These are phyloP conservation scores for Rosellinia necatrix DNA, from an alignment of 2,329 filamentous ascomycete genomes.

Conservation along the genomic window DNA sequence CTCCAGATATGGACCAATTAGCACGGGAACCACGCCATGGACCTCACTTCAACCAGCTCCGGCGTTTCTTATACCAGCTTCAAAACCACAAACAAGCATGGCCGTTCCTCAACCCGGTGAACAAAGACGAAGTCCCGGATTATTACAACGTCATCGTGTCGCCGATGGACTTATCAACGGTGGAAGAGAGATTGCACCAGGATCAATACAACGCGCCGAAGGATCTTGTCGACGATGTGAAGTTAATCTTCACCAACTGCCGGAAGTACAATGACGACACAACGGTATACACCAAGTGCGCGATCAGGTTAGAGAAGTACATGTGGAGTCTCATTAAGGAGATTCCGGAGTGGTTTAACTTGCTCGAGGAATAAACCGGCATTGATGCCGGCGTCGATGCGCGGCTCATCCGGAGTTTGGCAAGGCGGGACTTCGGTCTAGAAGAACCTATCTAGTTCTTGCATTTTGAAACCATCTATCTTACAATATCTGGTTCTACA, in stretches of 20 bases:
- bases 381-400: too few species aligned
- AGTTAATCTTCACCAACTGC: constrained; percentile 89
- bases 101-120: constrained; percentile 91
- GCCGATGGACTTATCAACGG: constrained; percentile 91
- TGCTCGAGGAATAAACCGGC: constrained; percentile 15
- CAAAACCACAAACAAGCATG: constrained; percentile 89
- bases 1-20: constrained; percentile 92
- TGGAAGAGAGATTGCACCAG: constrained; percentile 90
- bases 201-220: constrained; percentile 87
- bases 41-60: constrained; percentile 89
- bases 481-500: too few species aligned
- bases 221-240: constrained; percentile 85
- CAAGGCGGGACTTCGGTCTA: too few species aligned
- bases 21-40: constrained; percentile 91
- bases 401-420: too few species aligned
- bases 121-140: constrained; percentile 89
- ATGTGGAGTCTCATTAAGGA: constrained; percentile 91
- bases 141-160: constrained; percentile 97
- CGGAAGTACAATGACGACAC: constrained; percentile 91
- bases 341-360: constrained; percentile 76
- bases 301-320: constrained; percentile 85
- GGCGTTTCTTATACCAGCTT: constrained; percentile 87
- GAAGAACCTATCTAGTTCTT: too few species aligned
- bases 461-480: too few species aligned
- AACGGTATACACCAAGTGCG: constrained; percentile 90